phyloP scores from a whole-genome alignment of 1,284 basidiomycete species.

The Earliella scabrosa region DNA sequence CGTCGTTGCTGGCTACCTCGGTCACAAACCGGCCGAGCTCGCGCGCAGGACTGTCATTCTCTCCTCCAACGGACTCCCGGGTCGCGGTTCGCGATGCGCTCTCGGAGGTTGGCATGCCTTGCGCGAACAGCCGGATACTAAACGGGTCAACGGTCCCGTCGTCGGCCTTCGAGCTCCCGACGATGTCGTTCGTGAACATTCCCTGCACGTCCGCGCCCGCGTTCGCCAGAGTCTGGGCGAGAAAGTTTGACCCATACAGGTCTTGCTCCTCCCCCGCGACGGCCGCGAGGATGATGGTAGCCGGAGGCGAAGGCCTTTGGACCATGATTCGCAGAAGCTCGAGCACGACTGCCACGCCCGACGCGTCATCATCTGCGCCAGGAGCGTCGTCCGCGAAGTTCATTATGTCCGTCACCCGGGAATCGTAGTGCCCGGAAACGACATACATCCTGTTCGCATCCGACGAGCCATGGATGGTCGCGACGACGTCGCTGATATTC shows the following conservation, averaged over 20 bases:
- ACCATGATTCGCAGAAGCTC: constrained; percentile 55
- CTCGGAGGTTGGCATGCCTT: constrained; percentile 51
- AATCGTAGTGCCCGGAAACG: constrained; percentile 59
- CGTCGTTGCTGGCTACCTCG: constrained; percentile 50
- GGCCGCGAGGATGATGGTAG: constrained; percentile 55
- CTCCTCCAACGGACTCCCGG: constrained; percentile 48
- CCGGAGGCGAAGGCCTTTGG: constrained; percentile 41
- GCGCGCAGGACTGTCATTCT: constrained; percentile 55
- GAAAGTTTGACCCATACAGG: constrained; percentile 49
- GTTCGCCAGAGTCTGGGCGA: constrained; percentile 46
- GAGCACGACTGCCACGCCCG: constrained; percentile 57
- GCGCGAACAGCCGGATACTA: constrained; percentile 52
- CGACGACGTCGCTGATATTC: constrained; percentile 54
- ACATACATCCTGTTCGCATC: constrained; percentile 55
- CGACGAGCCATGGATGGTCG: constrained; percentile 50
- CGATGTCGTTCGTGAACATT: constrained; percentile 58
- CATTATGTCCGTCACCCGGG: constrained; percentile 44
- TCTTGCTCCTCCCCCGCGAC: constrained; percentile 60
- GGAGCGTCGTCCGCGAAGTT: constrained; percentile 52
- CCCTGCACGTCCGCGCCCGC: constrained; percentile 54
- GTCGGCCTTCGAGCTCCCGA: constrained; percentile 52
- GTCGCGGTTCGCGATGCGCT: constrained; percentile 38
- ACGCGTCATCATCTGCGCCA: constrained; percentile 52
- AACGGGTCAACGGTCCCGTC: constrained; percentile 48
- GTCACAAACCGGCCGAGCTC: constrained; percentile 53